Base-by-base conservation (phyloP, 2,329 filamentous ascomycete species). In the Aspergillus hiratsukae region DNA sequence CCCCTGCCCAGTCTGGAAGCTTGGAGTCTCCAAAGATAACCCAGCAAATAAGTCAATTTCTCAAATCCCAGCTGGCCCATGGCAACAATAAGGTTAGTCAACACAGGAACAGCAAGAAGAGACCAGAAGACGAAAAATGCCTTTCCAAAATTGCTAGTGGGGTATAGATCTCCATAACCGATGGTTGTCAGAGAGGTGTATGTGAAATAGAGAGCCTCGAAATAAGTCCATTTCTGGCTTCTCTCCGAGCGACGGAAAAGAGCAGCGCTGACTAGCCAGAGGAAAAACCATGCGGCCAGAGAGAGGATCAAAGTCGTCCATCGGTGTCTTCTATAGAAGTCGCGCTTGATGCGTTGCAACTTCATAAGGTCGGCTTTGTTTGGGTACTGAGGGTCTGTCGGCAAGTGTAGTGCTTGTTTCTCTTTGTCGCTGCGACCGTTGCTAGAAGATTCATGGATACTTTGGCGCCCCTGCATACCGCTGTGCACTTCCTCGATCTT, bases 41-140 rank as follows among this genome's bases (percentile, higher is more conserved):
- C 5, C 14, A 37, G 17, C 31, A 37, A 37, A 37, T 37, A 37
- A 7, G 31, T 37, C 14, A 37, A 37, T 14, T 37, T 37, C 31
- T 37, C 31, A 7, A 37, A 37, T 1, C 31, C 31, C 31, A 37
- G 6, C 3, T 37, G 31, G 2, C 5, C 14, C 31, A 37, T 37
- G 31, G 31, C 2, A 37, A 5, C 14, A 37, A 37, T 2, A 6
- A 37, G 31, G 5, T 37, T 37, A 7, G 31, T 37, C 48, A 84
- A 71, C 0, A 79, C 80, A 0, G 81, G 81, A 0, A 83, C 75
- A 0, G 81, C 81, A 8, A 83, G 69, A 4, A 83, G 65, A 14
- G 78, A 80, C 81, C 81, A 84, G 58, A 83, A 77, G 1, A 84
- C 79, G 62, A 83, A 83, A 61, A 83, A 83, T 1, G 80, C 74